Percentiles rank a stretch among this genome's conserved stretches.
phyloP scores from a whole-genome alignment of 306 rosid species.

The Ochetophila trinervis region DNA sequence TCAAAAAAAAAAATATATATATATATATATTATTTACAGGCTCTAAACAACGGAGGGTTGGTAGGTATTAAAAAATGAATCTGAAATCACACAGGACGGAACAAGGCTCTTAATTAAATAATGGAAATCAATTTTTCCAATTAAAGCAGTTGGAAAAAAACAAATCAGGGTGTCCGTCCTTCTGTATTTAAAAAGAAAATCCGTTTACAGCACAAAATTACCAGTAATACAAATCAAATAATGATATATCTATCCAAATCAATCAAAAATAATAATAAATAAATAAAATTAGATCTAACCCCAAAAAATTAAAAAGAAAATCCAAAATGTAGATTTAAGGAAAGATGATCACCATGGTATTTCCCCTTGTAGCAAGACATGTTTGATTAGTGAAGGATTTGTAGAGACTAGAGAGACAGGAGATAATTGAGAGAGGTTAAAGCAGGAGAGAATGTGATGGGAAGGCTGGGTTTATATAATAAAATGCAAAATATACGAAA shows the following conservation, averaged over 20 bases:
- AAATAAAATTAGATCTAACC: not conserved
- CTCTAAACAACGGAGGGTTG: too few relatives aligned
- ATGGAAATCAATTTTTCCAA: too few relatives aligned
- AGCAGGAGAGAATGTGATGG: slow-evolving; percentile 1
- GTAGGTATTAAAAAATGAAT: too few relatives aligned
- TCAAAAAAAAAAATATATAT: too few relatives aligned
- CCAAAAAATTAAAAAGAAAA: not conserved
- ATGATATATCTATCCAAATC: not conserved
- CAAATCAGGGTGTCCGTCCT: too few relatives aligned
- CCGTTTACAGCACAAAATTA: too few relatives aligned
- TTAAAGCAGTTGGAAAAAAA: too few relatives aligned
- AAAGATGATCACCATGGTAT: slow-evolving; percentile 23
- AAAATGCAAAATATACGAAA: not conserved
- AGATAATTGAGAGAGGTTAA: not conserved
- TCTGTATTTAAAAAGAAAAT: too few relatives aligned
- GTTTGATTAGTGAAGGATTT: not conserved
- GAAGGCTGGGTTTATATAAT: not conserved
- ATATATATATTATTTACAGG: too few relatives aligned
- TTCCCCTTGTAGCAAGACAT: slow-evolving; percentile 34
- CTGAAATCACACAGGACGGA: too few relatives aligned
- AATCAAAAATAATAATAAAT: not conserved
- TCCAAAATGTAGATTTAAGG: too few relatives aligned
- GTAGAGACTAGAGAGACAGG: not conserved
- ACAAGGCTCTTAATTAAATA: too few relatives aligned
- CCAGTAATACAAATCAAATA: not conserved